Conservation (phyloP, 768 basidiomycete species). For the Tylopilus sp. region DNA sequence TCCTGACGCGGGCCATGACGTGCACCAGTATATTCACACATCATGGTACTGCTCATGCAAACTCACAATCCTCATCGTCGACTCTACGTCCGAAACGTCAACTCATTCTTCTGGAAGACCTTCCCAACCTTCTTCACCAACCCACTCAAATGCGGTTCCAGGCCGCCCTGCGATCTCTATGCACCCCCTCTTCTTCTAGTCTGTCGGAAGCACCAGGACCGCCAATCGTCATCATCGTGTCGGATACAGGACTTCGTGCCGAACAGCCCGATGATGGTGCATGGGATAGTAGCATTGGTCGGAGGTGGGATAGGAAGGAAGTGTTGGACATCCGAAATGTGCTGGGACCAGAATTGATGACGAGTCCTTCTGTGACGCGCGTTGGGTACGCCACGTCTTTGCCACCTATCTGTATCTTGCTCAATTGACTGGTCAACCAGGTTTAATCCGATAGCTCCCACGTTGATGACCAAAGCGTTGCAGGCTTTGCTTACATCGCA, state of each 20-base stretch:
- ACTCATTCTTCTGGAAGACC: neutral
- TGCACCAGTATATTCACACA: constrained; percentile 51
- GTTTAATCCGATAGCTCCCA: constrained; percentile 90
- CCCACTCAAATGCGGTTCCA: neutral
- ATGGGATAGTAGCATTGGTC: neutral
- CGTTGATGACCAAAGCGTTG: constrained; percentile 78
- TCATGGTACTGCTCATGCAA: constrained; percentile 7
- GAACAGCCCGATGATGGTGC: neutral
- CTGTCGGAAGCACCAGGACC: neutral
- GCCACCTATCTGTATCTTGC: neutral
- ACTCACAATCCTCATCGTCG: constrained; percentile 1
- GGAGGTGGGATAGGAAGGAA: neutral
- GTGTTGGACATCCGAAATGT: constrained; percentile 55
- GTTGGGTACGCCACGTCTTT: constrained; percentile 54
- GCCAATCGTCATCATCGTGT: neutral
- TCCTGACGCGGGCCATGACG: constrained; percentile 66
- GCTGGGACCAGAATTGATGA: constrained; percentile 62
- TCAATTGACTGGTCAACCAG: constrained; percentile 37
- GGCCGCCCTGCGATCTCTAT: neutral
- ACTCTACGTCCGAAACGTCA: neutral
- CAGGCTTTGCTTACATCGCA: constrained; percentile 52
- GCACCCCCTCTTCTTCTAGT: neutral
- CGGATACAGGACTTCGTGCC: neutral
- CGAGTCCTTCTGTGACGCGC: constrained; percentile 74
- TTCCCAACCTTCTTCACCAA: neutral